These are phyloP conservation scores for Microbotryum lychnidis-dioicae DNA, from an alignment of 1,284 basidiomycete genomes.

Conservation along the genomic window DNA sequence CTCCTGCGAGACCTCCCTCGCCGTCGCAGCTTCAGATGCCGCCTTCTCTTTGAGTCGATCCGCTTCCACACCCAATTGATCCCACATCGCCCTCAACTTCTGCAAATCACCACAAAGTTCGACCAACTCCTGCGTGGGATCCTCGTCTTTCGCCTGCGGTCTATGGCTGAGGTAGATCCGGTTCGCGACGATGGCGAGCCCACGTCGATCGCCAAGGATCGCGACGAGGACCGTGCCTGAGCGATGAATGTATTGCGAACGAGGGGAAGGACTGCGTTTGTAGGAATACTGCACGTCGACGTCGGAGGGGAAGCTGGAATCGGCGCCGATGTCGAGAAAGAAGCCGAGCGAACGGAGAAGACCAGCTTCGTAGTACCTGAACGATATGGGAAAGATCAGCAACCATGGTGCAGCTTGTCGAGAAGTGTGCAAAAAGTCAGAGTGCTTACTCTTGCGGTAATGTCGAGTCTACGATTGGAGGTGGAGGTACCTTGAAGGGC, in stretches of 20 bases:
- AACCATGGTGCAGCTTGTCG: constrained; percentile 4
- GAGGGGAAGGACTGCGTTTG: constrained; percentile 59
- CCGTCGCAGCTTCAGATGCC: no score
- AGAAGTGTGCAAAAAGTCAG: neutral
- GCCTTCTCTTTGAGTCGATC: no score
- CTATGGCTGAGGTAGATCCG: constrained; percentile 46
- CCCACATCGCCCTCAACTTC: neutral
- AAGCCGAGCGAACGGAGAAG: constrained; percentile 31
- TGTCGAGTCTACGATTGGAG: constrained; percentile 2
- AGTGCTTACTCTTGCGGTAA: constrained; percentile 8
- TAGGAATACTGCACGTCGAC: constrained; percentile 86
- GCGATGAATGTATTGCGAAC: constrained; percentile 82
- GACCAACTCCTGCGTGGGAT: neutral
- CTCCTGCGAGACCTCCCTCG: no score
- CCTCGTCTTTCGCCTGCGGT: constrained; percentile 4
- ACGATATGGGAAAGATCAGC: neutral
- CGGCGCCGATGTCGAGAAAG: constrained; percentile 58
- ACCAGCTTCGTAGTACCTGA: constrained; percentile 24
- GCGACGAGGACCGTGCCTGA: constrained; percentile 80
- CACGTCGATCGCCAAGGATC: constrained; percentile 37
- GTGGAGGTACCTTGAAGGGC: constrained; percentile 30
- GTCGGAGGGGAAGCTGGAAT: constrained; percentile 61
- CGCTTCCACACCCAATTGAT: neutral
- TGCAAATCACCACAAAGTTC: constrained; percentile 5
- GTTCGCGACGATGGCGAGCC: constrained; percentile 81